A percentile compares a stretch with the other conserved stretches of the same genome.
These are phyloP conservation scores for Pseudogymnoascus sp. DNA, from an alignment of 2,329 filamentous ascomycete genomes.

Conservation along the genomic window DNA sequence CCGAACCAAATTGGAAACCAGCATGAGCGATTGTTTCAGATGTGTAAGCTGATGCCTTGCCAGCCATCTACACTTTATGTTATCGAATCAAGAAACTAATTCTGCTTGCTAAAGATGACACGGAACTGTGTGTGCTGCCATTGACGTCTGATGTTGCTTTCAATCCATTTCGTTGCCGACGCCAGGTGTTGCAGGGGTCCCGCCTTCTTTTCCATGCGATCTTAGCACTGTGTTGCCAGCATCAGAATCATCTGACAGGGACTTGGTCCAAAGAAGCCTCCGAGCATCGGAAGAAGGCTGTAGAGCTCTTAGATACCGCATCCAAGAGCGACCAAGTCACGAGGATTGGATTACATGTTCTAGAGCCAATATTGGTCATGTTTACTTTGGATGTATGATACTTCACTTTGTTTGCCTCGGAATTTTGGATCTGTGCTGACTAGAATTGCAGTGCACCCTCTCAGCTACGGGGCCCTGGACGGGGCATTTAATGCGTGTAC, in stretches of 20 bases:
- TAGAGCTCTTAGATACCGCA: conserved; percentile 22
- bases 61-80: background rate
- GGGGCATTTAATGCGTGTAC: conserved; percentile 24
- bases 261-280: conserved; percentile 20
- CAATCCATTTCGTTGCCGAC: conserved; percentile 29
- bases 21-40: background rate
- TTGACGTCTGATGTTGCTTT: conserved; percentile 28
- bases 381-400: conserved; percentile 29
- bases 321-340: conserved; percentile 11
- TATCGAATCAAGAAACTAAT: background rate
- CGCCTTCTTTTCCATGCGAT: conserved; percentile 29
- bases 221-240: conserved; percentile 27
- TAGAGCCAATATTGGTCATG: conserved; percentile 28
- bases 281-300: conserved; percentile 21
- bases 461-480: conserved; percentile 30
- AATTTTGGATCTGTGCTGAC: background rate
- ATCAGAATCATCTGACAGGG: conserved; percentile 25
- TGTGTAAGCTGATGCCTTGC: background rate
- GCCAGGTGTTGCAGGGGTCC: conserved; percentile 21
- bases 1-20: background rate
- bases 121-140: conserved; percentile 30
- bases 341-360: conserved; percentile 10
- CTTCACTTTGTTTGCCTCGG: background rate
- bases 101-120: conserved; percentile 24
- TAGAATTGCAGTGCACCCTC: conserved; percentile 25